A percentile compares a stretch with the other conserved stretches of the same genome.
phyloP scores from a whole-genome alignment of 768 basidiomycete species.

The Saitozyma sp. region DNA sequence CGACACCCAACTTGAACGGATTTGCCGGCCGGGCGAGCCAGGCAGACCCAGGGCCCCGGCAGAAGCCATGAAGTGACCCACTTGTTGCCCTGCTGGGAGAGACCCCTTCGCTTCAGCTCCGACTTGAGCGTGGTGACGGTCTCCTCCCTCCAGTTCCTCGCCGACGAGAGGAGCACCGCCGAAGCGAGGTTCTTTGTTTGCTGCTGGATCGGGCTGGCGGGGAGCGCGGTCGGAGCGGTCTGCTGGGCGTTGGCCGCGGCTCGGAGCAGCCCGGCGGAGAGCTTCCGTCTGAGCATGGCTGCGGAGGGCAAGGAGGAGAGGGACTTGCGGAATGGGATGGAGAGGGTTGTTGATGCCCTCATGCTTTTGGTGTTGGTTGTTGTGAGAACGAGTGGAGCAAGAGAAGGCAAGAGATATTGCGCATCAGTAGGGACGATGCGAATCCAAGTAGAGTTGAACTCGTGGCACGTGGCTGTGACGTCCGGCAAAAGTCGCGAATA shows the following conservation, averaged over 20 bases:
- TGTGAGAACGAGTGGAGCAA: too few species aligned
- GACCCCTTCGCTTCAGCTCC: conserved; percentile 43
- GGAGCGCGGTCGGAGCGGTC: conserved; percentile 1
- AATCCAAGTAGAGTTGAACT: too few species aligned
- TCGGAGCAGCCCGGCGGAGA: conserved; percentile 42
- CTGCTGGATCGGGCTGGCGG: not conserved
- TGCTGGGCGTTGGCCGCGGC: conserved; percentile 13
- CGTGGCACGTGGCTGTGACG: too few species aligned
- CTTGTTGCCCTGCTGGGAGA: conserved; percentile 52
- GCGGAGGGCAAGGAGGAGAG: not conserved
- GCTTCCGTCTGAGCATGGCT: conserved; percentile 45
- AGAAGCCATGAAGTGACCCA: conserved; percentile 38
- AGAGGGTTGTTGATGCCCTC: too few species aligned
- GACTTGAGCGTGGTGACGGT: conserved; percentile 45
- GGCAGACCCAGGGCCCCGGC: not conserved
- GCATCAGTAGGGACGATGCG: conserved; percentile 17
- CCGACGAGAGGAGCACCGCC: conserved; percentile 41
- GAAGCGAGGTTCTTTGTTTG: conserved; percentile 41
- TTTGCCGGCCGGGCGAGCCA: conserved; percentile 50
- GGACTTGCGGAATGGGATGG: too few species aligned
- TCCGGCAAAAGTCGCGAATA: too few species aligned
- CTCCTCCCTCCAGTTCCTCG: conserved; percentile 46
- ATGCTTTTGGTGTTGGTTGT: too few species aligned
- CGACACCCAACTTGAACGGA: not conserved
- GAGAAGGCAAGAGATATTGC: not conserved